A percentile compares a stretch with the other conserved stretches of the same genome.
Evolutionary conservation across 306 rosid species (phyloP).

Genomic region (Trichosanthes cucumerina): DNA sequence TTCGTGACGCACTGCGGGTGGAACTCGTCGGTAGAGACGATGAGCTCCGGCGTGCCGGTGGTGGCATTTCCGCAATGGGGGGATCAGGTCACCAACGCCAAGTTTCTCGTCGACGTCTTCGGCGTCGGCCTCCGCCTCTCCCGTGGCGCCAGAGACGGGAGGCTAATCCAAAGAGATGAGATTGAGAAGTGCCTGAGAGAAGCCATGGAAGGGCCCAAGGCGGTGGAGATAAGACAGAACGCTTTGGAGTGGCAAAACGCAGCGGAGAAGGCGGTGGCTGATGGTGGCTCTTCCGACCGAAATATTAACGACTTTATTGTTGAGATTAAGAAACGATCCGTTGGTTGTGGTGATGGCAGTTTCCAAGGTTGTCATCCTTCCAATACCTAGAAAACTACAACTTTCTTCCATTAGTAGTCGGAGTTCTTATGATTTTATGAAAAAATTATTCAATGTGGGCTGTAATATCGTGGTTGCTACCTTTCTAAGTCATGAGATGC

Average conservation of each 20-base stretch:
- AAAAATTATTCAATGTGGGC: too few species aligned
- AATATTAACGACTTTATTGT: slow-evolving; percentile 33
- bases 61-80: slow-evolving; percentile 44
- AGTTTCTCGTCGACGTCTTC: slow-evolving; percentile 35
- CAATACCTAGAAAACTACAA: too few species aligned
- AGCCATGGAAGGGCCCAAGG: slow-evolving; percentile 37
- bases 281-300: slow-evolving; percentile 42
- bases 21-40: slow-evolving; percentile 49
- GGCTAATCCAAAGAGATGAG: slow-evolving; percentile 33
- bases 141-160: slow-evolving; percentile 18
- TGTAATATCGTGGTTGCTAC: too few species aligned
- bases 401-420: too few species aligned
- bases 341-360: not conserved
- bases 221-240: slow-evolving; percentile 32
- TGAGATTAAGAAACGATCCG: slow-evolving; percentile 2
- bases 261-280: slow-evolving; percentile 42
- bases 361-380: too few species aligned
- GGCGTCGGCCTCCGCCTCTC: slow-evolving; percentile 37
- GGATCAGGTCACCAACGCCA: slow-evolving; percentile 46
- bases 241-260: slow-evolving; percentile 33
- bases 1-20: slow-evolving; percentile 55
- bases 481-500: too few species aligned
- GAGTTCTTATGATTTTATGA: too few species aligned
- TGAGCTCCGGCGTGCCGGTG: slow-evolving; percentile 32
- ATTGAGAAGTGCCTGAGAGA: slow-evolving; percentile 35